Evolutionary conservation across 1,139 yeast genomes (phyloP).

Genomic region (Blastobotrys buckinghamii): DNA sequence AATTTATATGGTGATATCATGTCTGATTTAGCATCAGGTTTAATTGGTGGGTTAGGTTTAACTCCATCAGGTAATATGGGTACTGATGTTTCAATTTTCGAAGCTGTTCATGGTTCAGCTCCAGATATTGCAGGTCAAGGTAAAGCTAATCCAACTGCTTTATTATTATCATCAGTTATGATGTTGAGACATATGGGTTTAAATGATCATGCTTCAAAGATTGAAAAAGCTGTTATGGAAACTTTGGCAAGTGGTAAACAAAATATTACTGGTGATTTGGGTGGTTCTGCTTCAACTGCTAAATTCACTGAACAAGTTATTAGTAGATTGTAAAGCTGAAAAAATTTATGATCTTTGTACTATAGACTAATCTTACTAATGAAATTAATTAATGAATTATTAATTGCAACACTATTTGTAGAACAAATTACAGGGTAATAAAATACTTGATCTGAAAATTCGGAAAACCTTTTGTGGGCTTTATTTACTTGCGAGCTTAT

Average conservation of each 20-base stretch:
- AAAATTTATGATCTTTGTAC: neutral
- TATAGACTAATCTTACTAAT: neutral
- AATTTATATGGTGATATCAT: constrained; percentile 96
- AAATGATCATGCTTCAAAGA: constrained; percentile 68
- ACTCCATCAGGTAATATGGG: constrained; percentile 99
- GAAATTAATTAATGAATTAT: too few relatives aligned
- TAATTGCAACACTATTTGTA: neutral
- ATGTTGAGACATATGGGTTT: constrained; percentile 98
- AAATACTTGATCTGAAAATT: too few relatives aligned
- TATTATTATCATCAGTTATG: constrained; percentile 92
- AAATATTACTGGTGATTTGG: constrained; percentile 92
- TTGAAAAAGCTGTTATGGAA: constrained; percentile 82
- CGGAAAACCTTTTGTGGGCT: too few relatives aligned
- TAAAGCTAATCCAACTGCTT: constrained; percentile 97
- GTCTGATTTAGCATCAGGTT: constrained; percentile 95
- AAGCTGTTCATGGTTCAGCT: constrained; percentile 99
- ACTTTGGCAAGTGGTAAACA: constrained; percentile 95
- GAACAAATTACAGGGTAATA: too few relatives aligned
- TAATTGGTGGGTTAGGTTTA: constrained; percentile 97
- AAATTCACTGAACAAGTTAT: constrained; percentile 84
- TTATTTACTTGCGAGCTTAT: too few relatives aligned
- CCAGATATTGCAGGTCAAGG: constrained; percentile 99
- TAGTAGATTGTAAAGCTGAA: constrained; percentile 39
- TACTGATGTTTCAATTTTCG: constrained; percentile 93
- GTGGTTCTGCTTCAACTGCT: constrained; percentile 83